phyloP scores from a whole-genome alignment of 306 rosid genomes.

The Hippophae tibetana region DNA sequence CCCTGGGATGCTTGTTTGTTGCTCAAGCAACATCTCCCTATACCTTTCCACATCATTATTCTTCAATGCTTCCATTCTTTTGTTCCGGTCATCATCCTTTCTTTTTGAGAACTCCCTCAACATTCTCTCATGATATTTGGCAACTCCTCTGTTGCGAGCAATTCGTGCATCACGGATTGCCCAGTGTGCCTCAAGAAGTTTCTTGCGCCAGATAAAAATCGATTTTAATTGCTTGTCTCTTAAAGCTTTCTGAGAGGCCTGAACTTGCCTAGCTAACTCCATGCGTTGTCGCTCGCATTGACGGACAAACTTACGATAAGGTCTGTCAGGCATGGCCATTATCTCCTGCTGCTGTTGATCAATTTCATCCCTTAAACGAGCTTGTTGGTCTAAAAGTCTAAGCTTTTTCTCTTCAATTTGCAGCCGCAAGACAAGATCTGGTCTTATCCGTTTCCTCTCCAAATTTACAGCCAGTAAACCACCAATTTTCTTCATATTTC shows the following conservation, averaged over 20 bases:
- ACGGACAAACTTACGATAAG: slow-evolving; percentile 87
- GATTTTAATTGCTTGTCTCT: slow-evolving; percentile 93
- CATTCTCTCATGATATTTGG: slow-evolving; percentile 93
- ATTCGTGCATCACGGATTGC: slow-evolving; percentile 93
- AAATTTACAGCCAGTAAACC: slow-evolving; percentile 81
- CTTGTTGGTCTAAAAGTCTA: slow-evolving; percentile 74
- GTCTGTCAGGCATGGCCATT: slow-evolving; percentile 98
- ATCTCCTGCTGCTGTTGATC: slow-evolving; percentile 98
- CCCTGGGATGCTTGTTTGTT: slow-evolving; percentile 78
- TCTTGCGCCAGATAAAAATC: slow-evolving; percentile 92
- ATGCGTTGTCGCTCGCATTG: slow-evolving; percentile 94
- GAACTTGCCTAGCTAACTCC: slow-evolving; percentile 88
- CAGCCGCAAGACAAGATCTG: slow-evolving; percentile 83
- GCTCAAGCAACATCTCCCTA: slow-evolving; percentile 92
- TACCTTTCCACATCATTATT: slow-evolving; percentile 97
- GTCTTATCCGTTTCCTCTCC: slow-evolving; percentile 89
- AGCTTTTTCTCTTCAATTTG: slow-evolving; percentile 97
- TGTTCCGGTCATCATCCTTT: slow-evolving; percentile 86
- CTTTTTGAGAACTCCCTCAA: slow-evolving; percentile 87
- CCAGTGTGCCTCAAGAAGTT: slow-evolving; percentile 96
- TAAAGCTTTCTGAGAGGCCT: slow-evolving; percentile 74
- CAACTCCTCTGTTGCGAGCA: slow-evolving; percentile 95
- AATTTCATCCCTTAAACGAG: slow-evolving; percentile 88
- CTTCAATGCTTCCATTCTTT: slow-evolving; percentile 93
- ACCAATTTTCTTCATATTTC: slow-evolving; percentile 73